phyloP scores from a whole-genome alignment of 208 protist genomes.

The Crithidia mellificae region DNA sequence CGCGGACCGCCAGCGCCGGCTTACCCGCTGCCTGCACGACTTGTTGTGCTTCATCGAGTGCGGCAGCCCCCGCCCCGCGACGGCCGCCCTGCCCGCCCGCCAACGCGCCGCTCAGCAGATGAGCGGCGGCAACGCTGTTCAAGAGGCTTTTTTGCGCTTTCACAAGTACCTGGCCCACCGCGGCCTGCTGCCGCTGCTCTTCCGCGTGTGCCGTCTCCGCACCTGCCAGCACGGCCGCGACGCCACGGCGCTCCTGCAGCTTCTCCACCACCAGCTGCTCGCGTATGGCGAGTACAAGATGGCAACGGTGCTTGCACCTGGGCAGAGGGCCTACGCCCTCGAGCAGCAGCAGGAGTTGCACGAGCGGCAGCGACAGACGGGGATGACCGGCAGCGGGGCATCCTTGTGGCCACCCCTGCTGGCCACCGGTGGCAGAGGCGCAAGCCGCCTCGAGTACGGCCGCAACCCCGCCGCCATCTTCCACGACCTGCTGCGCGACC shows the following conservation, averaged over 20 bases:
- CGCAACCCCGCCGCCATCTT: too few relatives aligned
- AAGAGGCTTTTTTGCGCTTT: conserved; percentile 30
- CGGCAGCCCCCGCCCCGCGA: conserved; percentile 25
- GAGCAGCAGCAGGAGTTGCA: conserved; percentile 15
- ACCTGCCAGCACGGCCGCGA: conserved; percentile 62
- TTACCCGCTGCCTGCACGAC: conserved; percentile 33
- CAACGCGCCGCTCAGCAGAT: conserved; percentile 25
- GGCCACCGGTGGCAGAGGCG: background rate
- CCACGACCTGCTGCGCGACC: background rate
- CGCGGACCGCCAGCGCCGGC: background rate
- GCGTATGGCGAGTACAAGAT: conserved; percentile 38
- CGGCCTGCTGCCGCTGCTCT: conserved; percentile 56
- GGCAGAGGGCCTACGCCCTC: conserved; percentile 17
- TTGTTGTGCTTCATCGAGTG: conserved; percentile 33
- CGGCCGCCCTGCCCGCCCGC: conserved; percentile 18
- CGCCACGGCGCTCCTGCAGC: conserved; percentile 58
- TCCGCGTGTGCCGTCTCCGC: conserved; percentile 40
- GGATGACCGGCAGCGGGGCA: background rate
- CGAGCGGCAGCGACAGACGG: conserved; percentile 8
- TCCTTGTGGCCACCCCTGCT: conserved; percentile 12
- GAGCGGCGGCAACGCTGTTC: conserved; percentile 1
- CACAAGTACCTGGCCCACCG: conserved; percentile 51
- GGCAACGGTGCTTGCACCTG: conserved; percentile 23
- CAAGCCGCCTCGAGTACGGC: too few relatives aligned
- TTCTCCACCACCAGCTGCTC: conserved; percentile 57